Conservation (phyloP, 805 yeast genomes). For the Zygosaccharomyces siamensis region DNA sequence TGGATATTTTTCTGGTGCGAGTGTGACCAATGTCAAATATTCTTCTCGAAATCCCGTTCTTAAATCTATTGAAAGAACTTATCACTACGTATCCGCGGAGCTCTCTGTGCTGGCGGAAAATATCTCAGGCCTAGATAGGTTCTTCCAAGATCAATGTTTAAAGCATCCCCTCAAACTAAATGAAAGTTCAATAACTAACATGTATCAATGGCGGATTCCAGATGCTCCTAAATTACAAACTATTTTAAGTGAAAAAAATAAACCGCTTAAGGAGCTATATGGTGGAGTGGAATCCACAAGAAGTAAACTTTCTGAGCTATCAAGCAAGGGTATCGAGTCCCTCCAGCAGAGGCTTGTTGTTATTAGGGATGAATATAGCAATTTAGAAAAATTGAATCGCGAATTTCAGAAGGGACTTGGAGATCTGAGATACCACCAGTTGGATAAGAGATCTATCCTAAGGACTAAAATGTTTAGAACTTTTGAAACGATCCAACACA, state of each 20-base stretch:
- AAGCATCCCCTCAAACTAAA: slow-evolving; percentile 26
- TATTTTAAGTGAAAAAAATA: slow-evolving; percentile 6
- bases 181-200: slow-evolving; percentile 23
- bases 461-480: slow-evolving; percentile 22
- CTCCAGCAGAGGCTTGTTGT: background rate
- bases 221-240: slow-evolving; percentile 24
- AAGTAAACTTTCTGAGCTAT: slow-evolving; percentile 4
- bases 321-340: background rate
- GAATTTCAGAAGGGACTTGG: slow-evolving; percentile 8
- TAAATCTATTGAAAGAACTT: slow-evolving; percentile 26
- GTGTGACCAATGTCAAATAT: slow-evolving; percentile 10
- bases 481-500: slow-evolving; percentile 14
- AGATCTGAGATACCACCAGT: slow-evolving; percentile 25
- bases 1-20: slow-evolving; percentile 24
- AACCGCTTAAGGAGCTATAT: background rate
- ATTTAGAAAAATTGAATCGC: slow-evolving; percentile 10
- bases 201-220: slow-evolving; percentile 38
- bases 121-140: slow-evolving; percentile 22
- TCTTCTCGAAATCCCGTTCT: slow-evolving; percentile 16
- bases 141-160: slow-evolving; percentile 35
- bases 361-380: slow-evolving; percentile 9
- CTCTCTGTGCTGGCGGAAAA: slow-evolving; percentile 33
- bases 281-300: slow-evolving; percentile 2
- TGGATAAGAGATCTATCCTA: slow-evolving; percentile 16
- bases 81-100: slow-evolving; percentile 32